phyloP scores from a whole-genome alignment of 495 filamentous ascomycete genomes.

The Thermothielavioides terrestris region DNA sequence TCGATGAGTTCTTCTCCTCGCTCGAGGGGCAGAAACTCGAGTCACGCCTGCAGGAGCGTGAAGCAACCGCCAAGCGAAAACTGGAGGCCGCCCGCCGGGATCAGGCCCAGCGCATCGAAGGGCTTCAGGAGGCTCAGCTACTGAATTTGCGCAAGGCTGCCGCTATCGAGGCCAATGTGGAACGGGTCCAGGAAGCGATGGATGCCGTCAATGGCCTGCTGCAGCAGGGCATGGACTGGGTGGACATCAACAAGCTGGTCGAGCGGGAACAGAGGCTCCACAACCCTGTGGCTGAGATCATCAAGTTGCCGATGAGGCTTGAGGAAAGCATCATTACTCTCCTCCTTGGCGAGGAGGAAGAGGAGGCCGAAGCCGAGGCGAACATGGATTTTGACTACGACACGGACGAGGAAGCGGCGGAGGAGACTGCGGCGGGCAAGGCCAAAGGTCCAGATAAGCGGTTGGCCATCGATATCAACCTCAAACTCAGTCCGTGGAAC shows the following conservation, averaged over 20 bases:
- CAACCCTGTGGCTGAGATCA: conserved; percentile 80
- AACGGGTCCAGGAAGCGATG: conserved; percentile 84
- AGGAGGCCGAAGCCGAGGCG: conserved; percentile 34
- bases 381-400: conserved; percentile 54
- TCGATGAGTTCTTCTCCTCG: conserved; percentile 94
- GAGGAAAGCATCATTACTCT: conserved; percentile 83
- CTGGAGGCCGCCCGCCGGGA: conserved; percentile 72
- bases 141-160: conserved; percentile 81
- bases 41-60: conserved; percentile 69
- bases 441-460: conserved; percentile 36
- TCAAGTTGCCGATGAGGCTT: conserved; percentile 81
- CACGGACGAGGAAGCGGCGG: conserved; percentile 53
- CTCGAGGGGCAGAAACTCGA: conserved; percentile 90
- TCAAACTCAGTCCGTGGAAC: conserved; percentile 69
- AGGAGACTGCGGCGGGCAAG: conserved; percentile 45
- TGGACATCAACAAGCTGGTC: conserved; percentile 76
- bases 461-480: conserved; percentile 74
- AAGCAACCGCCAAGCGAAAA: conserved; percentile 71
- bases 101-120: conserved; percentile 74
- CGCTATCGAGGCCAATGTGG: conserved; percentile 80
- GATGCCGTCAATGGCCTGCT: conserved; percentile 83
- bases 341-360: conserved; percentile 59
- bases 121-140: conserved; percentile 67
- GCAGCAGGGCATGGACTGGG: conserved; percentile 94
- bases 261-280: conserved; percentile 71